Evolutionary conservation across 2,329 filamentous ascomycete genomes (phyloP).

Genomic region (Botrytis cinerea): DNA sequence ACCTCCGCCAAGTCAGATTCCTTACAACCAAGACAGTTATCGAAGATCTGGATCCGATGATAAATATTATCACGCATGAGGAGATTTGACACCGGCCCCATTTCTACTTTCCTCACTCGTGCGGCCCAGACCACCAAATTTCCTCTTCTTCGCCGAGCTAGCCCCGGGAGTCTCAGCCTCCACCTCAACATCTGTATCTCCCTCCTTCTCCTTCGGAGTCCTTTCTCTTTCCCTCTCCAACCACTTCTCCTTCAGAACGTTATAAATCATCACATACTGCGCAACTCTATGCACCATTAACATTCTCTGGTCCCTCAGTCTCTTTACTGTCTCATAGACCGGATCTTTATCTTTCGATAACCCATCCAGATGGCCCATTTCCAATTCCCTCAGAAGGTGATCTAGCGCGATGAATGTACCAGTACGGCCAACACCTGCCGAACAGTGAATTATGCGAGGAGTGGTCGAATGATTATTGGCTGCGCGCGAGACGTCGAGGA

Average conservation of each 20-base stretch:
- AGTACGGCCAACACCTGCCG: constrained; percentile 89
- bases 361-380: constrained; percentile 25
- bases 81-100: background rate
- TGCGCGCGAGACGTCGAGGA: constrained; percentile 24
- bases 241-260: constrained; percentile 29
- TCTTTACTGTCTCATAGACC: constrained; percentile 30
- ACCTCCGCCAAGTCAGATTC: background rate
- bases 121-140: background rate
- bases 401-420: constrained; percentile 66
- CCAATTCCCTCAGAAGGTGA: constrained; percentile 29
- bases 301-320: constrained; percentile 30
- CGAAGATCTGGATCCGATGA: background rate
- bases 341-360: constrained; percentile 26
- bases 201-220: background rate
- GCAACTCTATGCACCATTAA: constrained; percentile 27
- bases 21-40: background rate
- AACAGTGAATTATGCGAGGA: constrained; percentile 75
- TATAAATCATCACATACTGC: constrained; percentile 30
- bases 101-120: background rate
- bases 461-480: constrained; percentile 13
- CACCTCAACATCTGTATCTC: background rate
- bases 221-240: constrained; percentile 15
- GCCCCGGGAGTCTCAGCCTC: background rate
- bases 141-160: constrained; percentile 1
- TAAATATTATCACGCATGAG: background rate